Evolutionary conservation across 2,329 filamentous ascomycete genomes (phyloP).

Genomic region (Penicillium sp.): DNA sequence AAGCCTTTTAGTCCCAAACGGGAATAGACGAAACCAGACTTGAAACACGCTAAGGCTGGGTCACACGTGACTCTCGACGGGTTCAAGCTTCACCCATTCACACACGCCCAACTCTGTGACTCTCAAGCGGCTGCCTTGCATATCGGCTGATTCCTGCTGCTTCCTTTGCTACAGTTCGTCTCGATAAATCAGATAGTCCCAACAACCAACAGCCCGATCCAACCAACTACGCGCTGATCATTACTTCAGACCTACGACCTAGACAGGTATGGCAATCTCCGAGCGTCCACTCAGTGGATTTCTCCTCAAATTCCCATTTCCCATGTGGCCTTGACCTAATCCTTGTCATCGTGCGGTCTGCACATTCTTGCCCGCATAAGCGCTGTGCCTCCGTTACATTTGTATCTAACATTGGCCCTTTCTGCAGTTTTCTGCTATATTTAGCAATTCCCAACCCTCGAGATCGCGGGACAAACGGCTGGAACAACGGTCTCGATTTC

Average conservation of each 20-base stretch:
- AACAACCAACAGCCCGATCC: neutral
- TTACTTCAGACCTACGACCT: slow-evolving; percentile 13
- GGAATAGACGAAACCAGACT: slow-evolving; percentile 16
- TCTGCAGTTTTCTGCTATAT: slow-evolving; percentile 28
- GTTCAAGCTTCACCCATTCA: slow-evolving; percentile 15
- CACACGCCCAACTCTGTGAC: slow-evolving; percentile 8
- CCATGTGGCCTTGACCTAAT: slow-evolving; percentile 1
- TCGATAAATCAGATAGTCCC: neutral
- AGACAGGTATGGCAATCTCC: slow-evolving; percentile 20
- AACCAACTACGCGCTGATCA: slow-evolving; percentile 17
- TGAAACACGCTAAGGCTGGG: slow-evolving; percentile 24
- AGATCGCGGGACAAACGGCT: slow-evolving; percentile 20
- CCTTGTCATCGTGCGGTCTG: slow-evolving; percentile 1
- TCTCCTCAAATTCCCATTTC: neutral
- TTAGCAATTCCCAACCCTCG: slow-evolving; percentile 25
- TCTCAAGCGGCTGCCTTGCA: slow-evolving; percentile 1
- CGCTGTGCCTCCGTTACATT: slow-evolving; percentile 16
- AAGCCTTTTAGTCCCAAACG: slow-evolving; percentile 1
- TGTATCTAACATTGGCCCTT: slow-evolving; percentile 23
- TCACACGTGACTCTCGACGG: slow-evolving; percentile 4
- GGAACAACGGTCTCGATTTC: slow-evolving; percentile 15
- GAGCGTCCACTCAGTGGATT: slow-evolving; percentile 6
- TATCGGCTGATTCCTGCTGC: slow-evolving; percentile 5
- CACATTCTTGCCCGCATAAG: slow-evolving; percentile 12
- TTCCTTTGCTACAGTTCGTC: slow-evolving; percentile 1